Base-by-base conservation (phyloP, 2,329 filamentous ascomycete species). In the Esteya vermicola region DNA sequence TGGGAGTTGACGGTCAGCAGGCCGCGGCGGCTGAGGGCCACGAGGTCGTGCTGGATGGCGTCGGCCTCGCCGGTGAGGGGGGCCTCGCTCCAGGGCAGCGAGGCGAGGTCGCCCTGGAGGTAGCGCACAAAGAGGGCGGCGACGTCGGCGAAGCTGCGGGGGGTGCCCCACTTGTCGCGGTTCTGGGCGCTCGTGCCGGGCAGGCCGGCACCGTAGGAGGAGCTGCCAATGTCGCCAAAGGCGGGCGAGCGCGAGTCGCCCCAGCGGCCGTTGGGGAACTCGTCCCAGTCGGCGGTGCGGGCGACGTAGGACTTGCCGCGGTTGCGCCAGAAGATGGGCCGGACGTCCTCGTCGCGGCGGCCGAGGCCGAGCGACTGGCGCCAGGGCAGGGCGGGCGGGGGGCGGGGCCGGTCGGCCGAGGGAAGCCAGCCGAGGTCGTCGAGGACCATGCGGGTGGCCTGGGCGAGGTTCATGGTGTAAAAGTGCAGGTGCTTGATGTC, bases 401-500 rank as follows among this genome's bases (percentile, higher is more conserved):
- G 42, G 39, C 86, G 67, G 4, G 88, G 85, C 23, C 80, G 78
- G 46, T 82, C 77, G 8, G 75, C 67, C 18, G 81, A 82, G 2
- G 91, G 89, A 37, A 85, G 72, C 60, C 94, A 75, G 40, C 78
- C 70, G 20, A 98, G 70, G 58, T 95, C 88, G 51, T 96, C 88
- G 13, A 98, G 72, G 20, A 98, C 78, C 81, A 95, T 88, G 51
- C 82, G 80, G 2, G 89, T 95, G 38, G 91, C 84, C 59, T 93
- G 85, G 10, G 86, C 89, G 18, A 98, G 70, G 61, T 98, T 98
- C 91, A 98, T 98, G 45, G 91, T 98, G 66, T 98, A 98, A 62
- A 98, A 98, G 61, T 98, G 91, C 48, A 98, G 62, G 56, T 95
- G 86, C 47, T 77, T 71, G 49, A 95, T 85, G 33, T 49, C 47